These are phyloP conservation scores for Citrus sp. DNA, from an alignment of 345 rosid genomes.

Conservation along the genomic window DNA sequence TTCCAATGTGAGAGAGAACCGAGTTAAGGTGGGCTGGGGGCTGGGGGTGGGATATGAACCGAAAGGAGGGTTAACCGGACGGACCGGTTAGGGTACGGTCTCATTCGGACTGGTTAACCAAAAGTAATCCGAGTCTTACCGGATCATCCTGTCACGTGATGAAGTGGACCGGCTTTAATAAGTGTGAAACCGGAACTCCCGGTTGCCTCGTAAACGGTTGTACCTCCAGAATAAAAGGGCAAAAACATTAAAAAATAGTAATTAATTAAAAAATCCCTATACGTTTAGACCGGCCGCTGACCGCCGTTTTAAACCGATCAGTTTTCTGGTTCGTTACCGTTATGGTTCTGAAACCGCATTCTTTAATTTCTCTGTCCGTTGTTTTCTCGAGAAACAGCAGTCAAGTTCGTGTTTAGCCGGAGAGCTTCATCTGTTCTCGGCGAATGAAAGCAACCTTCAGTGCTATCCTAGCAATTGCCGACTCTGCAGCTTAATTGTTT, in stretches of 20 bases:
- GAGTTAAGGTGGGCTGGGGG: conserved; percentile 16
- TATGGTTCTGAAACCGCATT: neutral
- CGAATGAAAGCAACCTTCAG: too few relatives aligned
- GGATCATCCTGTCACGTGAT: conserved; percentile 21
- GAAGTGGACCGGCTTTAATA: conserved; percentile 27
- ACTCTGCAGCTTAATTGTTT: too few relatives aligned
- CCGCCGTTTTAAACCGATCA: conserved; percentile 11
- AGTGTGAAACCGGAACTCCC: conserved; percentile 25
- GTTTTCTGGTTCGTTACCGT: conserved; percentile 15
- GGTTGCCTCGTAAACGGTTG: conserved; percentile 10
- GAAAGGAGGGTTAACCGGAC: conserved; percentile 27
- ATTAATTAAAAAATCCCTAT: neutral
- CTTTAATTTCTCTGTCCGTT: neutral
- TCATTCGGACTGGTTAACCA: conserved; percentile 16
- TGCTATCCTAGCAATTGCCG: too few relatives aligned
- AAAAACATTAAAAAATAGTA: neutral
- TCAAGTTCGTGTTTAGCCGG: neutral
- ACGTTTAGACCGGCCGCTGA: neutral
- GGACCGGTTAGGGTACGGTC: conserved; percentile 40
- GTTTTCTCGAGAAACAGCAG: neutral
- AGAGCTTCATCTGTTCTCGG: too few relatives aligned
- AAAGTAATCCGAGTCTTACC: conserved; percentile 18
- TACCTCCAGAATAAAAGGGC: too few relatives aligned
- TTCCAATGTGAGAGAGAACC: conserved; percentile 17
- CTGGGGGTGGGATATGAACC: conserved; percentile 8